Evolutionary conservation across 768 basidiomycete species (phyloP), one percentile per base, ranked within the genome.

Genomic region (Mycena kentingensis): DNA sequence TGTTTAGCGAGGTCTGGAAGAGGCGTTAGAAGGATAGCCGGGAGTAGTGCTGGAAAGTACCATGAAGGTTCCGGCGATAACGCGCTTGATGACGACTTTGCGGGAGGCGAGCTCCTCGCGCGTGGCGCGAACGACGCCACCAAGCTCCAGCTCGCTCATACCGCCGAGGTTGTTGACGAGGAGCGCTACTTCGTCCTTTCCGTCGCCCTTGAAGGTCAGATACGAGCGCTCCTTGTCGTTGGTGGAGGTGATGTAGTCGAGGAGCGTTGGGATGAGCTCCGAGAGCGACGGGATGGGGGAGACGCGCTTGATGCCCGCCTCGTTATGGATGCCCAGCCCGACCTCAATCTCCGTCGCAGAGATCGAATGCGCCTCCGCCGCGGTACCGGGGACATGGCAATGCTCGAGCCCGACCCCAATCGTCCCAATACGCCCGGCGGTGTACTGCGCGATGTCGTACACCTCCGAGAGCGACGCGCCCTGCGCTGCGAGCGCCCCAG

Each of bases 241-340:
- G 18, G 80, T 87, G n/a, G 81, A 87, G 21, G 78, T 84, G 54
- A 93, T 73, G 57, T 89, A 74, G 36, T 84, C 81, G 21, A 94
- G 70, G 38, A 95, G 75, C 58, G 81, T 74, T n/a, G 78, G 76
- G 38, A 94, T 74, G 49, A 95, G 82, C 55, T 86, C 74, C 15
- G 79, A 75, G 41, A 90, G 78, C 10, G 85, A 77, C 0, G 93
- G 92, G 3, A 87, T 75, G 4, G 88, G 89, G 0, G 85, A 84
- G 29, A 88, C 59, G 25, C 84, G 84, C 35, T 75, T 72, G 56
- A 84, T 78, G 7, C 89, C 93, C 41, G 84, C 82, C 70, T 96
- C 93, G 62, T 96, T 96, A 72, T 96, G 93, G 51, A 96, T 89
- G 12, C 93, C 90, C 76, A 91, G 83, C 16, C 93, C 93, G 52